These are phyloP conservation scores for Tilletia caries DNA, from an alignment of 1,284 basidiomycete genomes.

Conservation along the genomic window DNA sequence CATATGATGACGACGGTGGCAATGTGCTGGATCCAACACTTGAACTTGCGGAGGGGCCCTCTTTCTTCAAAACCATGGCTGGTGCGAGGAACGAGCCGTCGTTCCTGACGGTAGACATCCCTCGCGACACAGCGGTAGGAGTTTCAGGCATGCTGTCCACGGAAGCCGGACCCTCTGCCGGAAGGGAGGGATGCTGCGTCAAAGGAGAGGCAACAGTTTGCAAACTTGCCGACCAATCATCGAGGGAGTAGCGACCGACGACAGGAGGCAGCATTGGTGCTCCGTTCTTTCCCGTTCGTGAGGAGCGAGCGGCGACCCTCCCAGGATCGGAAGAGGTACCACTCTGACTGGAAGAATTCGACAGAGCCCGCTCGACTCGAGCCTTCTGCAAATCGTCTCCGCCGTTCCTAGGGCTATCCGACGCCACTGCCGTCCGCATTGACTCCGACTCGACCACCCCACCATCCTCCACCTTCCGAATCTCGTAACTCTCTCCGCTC, in stretches of 20 bases:
- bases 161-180: background rate
- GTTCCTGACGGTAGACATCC: background rate
- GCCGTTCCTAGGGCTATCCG: background rate
- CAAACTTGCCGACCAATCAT: conserved; percentile 41
- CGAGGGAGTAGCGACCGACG: conserved; percentile 34
- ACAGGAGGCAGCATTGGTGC: conserved; percentile 40
- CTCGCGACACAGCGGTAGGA: background rate
- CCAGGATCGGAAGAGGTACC: conserved; percentile 4
- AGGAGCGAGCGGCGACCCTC: background rate
- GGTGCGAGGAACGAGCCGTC: background rate
- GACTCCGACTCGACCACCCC: background rate
- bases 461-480: background rate
- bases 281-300: background rate
- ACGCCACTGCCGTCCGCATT: background rate
- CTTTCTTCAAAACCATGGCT: background rate
- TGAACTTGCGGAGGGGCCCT: background rate
- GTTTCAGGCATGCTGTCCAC: conserved; percentile 2
- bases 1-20: background rate
- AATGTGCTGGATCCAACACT: background rate
- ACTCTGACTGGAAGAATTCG: background rate
- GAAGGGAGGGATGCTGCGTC: conserved; percentile 8
- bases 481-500: background rate
- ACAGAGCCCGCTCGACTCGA: background rate
- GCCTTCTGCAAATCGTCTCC: too few relatives aligned
- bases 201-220: conserved; percentile 35